Evolutionary conservation across 306 rosid genomes (phyloP), one percentile per base, ranked within the genome.

Genomic region (Comarum palustre): DNA sequence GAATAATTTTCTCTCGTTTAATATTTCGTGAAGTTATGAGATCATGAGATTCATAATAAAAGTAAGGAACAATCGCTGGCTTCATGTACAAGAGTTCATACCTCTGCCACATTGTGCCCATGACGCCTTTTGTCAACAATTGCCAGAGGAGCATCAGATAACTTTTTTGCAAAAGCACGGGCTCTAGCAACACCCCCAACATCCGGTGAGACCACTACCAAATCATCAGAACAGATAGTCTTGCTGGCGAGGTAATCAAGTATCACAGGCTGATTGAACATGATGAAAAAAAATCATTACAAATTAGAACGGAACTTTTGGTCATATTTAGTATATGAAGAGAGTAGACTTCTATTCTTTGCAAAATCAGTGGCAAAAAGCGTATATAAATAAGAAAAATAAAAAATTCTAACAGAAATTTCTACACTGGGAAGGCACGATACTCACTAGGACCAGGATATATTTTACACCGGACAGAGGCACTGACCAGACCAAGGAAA

Each of bases 141-240:
- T 45, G 99, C 99, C 75, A 95, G 84, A 72, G 99, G 99, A 51
- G 99, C 99, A 87, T 95, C 97, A 16, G 96, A 95, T 83, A 95
- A 75, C 14, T 95, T 95, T 83, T 95, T 95, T 31, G 99, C 99
- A 63, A 91, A 95, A 59, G 99, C 95, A 72, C 96, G 99, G 69
- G 99, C 99, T 78, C 99, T 86, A 68, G 96, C 99, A 74, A 95
- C 99, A 60, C 99, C 99, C 38, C 99, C 99, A 84, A 95, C 99
- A 87, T 95, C 99, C 31, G 97, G 99, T 19, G 99, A 95, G 82
- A 95, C 96, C 74, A 95, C 99, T 66, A 95, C 96, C 87, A 95
- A 82, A 84, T 95, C 99, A 78, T 91, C 93, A 32, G 89, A 90
- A 78, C 91, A 87, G 69, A 91, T 90, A 70, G 83, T 85, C 89